Conservation (phyloP, 352 stramenopile species). For the Phytophthora megakarya region DNA sequence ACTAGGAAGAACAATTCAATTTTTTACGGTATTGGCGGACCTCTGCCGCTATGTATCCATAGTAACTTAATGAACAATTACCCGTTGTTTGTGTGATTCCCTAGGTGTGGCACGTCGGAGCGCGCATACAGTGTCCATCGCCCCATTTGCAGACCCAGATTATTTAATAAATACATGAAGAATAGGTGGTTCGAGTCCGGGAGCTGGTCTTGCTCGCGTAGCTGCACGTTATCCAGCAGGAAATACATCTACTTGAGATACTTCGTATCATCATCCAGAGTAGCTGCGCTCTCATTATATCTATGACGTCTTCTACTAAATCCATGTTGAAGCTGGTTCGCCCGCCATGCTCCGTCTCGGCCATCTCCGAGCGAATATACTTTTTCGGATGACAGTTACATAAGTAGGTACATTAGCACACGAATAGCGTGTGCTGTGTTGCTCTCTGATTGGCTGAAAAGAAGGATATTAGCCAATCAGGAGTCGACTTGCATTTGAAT, state of each 20-base stretch:
- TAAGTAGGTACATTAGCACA: background rate
- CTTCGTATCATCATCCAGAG: background rate
- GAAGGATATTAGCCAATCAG: background rate
- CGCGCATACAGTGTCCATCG: slow-evolving; percentile 5
- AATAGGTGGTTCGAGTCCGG: too few relatives aligned
- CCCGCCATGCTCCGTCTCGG: background rate
- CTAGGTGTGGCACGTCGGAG: slow-evolving; percentile 2
- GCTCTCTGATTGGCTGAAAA: background rate
- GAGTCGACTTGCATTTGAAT: background rate
- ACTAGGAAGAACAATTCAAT: too few relatives aligned
- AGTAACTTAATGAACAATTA: background rate
- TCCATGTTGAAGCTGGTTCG: background rate
- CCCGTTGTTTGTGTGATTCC: slow-evolving; percentile 14
- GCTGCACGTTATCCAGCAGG: background rate
- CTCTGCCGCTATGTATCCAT: too few relatives aligned
- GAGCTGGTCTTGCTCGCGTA: too few relatives aligned
- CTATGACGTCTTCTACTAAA: background rate
- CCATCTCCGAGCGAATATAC: slow-evolving; percentile 1
- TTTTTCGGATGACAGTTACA: slow-evolving; percentile 4
- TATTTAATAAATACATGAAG: too few relatives aligned
- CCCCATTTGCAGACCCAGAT: too few relatives aligned
- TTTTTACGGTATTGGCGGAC: too few relatives aligned
- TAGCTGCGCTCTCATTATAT: background rate
- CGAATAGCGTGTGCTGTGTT: background rate
- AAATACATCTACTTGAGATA: slow-evolving; percentile 5